Percentiles rank a stretch among this genome's conserved stretches.
Evolutionary conservation across 2,329 filamentous ascomycete species (phyloP).

Genomic region (Penicillium sp.): DNA sequence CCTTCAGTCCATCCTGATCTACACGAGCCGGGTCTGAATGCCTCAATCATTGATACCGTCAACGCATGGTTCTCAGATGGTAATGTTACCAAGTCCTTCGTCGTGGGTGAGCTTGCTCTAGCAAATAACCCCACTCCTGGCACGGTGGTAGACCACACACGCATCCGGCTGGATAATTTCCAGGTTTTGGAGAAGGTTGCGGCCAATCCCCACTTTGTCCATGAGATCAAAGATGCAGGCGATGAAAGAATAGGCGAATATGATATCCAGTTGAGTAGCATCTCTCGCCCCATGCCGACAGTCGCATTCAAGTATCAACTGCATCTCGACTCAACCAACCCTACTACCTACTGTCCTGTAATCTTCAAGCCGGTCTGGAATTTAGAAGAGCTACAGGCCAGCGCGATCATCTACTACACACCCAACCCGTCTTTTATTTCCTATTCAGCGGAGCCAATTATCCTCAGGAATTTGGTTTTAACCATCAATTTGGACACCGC

Average conservation of each 20-base stretch:
- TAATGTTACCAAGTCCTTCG: constrained; percentile 66
- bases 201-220: constrained; percentile 87
- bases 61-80: constrained; percentile 79
- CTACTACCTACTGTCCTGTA: constrained; percentile 66
- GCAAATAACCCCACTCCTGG: constrained; percentile 61
- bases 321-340: constrained; percentile 62
- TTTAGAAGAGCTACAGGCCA: constrained; percentile 78
- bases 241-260: constrained; percentile 72
- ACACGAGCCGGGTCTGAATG: constrained; percentile 74
- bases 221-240: constrained; percentile 55
- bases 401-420: constrained; percentile 78
- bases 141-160: constrained; percentile 52
- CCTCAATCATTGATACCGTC: constrained; percentile 89
- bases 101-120: constrained; percentile 86
- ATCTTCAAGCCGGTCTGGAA: constrained; percentile 77
- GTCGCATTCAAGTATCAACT: constrained; percentile 93
- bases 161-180: constrained; percentile 84
- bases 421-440: constrained; percentile 69
- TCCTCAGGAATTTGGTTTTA: constrained; percentile 75
- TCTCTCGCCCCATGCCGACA: constrained; percentile 62
- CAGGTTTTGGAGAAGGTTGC: constrained; percentile 85
- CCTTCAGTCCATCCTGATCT: constrained; percentile 81
- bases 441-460: constrained; percentile 50
- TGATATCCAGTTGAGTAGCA: constrained; percentile 67
- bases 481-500: constrained; percentile 50